Evolutionary conservation across 179 eudicot species (phyloP), one percentile per base, ranked within the genome.

Genomic region (Camellia oleifera): DNA sequence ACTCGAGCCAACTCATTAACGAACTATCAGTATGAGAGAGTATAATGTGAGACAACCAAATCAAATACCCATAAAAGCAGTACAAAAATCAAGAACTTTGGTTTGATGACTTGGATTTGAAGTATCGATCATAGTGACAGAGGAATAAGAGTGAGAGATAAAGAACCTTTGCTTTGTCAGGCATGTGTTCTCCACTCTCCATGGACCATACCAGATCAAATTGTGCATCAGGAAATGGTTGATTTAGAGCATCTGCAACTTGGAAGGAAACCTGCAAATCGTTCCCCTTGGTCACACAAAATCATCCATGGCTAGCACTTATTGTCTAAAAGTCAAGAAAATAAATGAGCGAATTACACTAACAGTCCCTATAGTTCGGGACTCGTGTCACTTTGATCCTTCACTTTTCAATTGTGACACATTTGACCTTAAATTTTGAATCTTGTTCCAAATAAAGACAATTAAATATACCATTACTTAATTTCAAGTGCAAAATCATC

Each of bases 101-200:
- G 52, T 67, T 68, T 15, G 0, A 40, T 42, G 53, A 32, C 12
- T 64, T 65, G 71, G 44, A 77, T 40, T 53, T 48, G 8, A 50
- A 69, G 3, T 12, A 57, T 17, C 63, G 18, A 67, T 14, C 52
- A 40, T 64, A 53, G n/a, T 6, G 3, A 42, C 66, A 54, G 50
- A 46, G 57, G 53, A 15, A 23, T 17, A 65, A 26, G 12, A 7
- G 42, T 64, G 58, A 40, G 40, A 69, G 58, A 40, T 4, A 11
- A 45, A 62, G 50, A 66, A 96, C 99, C 98, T 94, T 94, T 69
- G 75, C 42, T 83, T 96, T 96, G 84, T 96, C 92, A 46, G 99
- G 99, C 99, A 96, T 96, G 87, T 96, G 99, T 84, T 96, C 99
- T 45, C 98, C 99, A 77, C 99, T 96, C 89, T 96, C 99, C 99